A percentile compares a stretch with the other conserved stretches of the same genome.
Evolutionary conservation across 805 yeast genomes (phyloP).

Genomic region (Citeromyces matritensis): DNA sequence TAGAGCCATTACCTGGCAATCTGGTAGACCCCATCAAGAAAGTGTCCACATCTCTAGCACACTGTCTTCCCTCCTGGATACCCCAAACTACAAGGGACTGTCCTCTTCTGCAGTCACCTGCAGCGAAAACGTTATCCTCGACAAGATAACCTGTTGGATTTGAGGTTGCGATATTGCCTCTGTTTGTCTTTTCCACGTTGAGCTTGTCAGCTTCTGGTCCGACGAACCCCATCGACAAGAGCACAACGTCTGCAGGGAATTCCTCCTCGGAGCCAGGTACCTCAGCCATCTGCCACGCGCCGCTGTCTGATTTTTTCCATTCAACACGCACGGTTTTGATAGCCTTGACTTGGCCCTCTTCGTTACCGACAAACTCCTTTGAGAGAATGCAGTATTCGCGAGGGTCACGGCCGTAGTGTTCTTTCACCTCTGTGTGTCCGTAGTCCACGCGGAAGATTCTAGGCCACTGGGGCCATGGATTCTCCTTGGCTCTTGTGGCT

Average conservation of each 20-base stretch:
- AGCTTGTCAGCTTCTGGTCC: slow-evolving; percentile 87
- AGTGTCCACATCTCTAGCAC: slow-evolving; percentile 87
- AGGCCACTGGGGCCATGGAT: slow-evolving; percentile 99
- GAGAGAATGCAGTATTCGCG: slow-evolving; percentile 93
- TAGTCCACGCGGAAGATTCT: slow-evolving; percentile 94
- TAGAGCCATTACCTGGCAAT: slow-evolving; percentile 89
- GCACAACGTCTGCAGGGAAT: slow-evolving; percentile 88
- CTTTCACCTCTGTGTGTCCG: slow-evolving; percentile 91
- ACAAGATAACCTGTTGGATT: slow-evolving; percentile 56
- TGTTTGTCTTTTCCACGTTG: slow-evolving; percentile 33
- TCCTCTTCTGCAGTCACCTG: slow-evolving; percentile 98
- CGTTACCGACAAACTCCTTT: slow-evolving; percentile 92
- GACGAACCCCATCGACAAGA: slow-evolving; percentile 92
- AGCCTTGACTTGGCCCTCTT: slow-evolving; percentile 87
- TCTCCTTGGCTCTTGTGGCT: slow-evolving; percentile 71
- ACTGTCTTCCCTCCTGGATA: slow-evolving; percentile 97
- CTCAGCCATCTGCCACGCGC: slow-evolving; percentile 99
- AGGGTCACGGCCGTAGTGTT: slow-evolving; percentile 94
- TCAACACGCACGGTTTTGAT: slow-evolving; percentile 95
- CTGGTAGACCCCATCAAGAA: slow-evolving; percentile 65
- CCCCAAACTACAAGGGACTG: slow-evolving; percentile 99
- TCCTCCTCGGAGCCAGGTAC: slow-evolving; percentile 89
- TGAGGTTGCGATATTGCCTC: slow-evolving; percentile 71
- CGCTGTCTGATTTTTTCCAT: slow-evolving; percentile 90
- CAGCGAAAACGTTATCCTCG: slow-evolving; percentile 58